Percentiles rank a stretch among this genome's conserved stretches.
Conservation (phyloP, 768 basidiomycete species). For the Phaffia tasmanica region DNA sequence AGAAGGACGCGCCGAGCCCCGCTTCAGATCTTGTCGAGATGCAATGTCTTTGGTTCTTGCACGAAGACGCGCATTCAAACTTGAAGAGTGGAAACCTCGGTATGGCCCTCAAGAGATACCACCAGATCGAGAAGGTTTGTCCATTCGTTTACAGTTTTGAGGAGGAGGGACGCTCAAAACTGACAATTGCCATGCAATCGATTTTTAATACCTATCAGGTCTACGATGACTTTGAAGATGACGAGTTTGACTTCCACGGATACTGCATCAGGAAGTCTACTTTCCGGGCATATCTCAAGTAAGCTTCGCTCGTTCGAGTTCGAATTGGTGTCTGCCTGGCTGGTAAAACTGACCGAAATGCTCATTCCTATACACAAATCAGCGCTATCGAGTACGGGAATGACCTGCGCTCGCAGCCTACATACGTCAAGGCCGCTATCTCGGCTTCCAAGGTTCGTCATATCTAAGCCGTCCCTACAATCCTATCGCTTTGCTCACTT, state of each 20-base stretch:
- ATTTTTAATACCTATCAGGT: constrained; percentile 42
- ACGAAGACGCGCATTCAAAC: constrained; percentile 68
- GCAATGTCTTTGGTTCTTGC: constrained; percentile 80
- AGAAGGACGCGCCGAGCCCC: constrained; percentile 76
- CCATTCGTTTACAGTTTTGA: constrained; percentile 1
- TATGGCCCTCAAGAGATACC: constrained; percentile 75
- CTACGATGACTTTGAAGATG: constrained; percentile 80
- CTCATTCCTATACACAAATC: not conserved
- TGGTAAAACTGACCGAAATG: not conserved
- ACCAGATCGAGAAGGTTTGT: constrained; percentile 58
- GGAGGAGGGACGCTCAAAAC: constrained; percentile 41
- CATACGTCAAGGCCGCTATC: constrained; percentile 61
- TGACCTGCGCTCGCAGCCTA: constrained; percentile 59
- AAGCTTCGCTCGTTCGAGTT: constrained; percentile 37
- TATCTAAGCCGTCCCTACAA: constrained; percentile 25
- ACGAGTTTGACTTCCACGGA: constrained; percentile 95
- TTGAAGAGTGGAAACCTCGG: constrained; percentile 54
- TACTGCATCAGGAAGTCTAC: constrained; percentile 86
- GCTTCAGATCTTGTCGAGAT: constrained; percentile 81
- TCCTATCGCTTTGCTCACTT: constrained; percentile 20
- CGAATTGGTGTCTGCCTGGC: not conserved
- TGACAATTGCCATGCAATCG: constrained; percentile 8
- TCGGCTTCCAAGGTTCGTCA: constrained; percentile 54
- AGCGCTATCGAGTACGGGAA: constrained; percentile 79
- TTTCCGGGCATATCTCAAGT: constrained; percentile 76